Conservation (phyloP, 441 rosid species). For the Rhodomyrtus psidioides region DNA sequence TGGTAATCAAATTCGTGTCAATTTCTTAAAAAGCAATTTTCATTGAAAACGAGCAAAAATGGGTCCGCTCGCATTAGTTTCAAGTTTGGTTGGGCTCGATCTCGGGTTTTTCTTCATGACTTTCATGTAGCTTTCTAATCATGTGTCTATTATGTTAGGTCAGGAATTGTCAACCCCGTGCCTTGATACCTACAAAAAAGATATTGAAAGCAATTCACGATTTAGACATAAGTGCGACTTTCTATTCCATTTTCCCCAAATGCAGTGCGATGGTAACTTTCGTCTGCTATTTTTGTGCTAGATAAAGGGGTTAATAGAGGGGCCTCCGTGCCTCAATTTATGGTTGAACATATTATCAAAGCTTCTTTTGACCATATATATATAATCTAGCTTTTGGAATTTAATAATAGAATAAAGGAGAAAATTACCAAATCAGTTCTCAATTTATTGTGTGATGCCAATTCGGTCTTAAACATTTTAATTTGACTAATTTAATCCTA, state of each 20-base stretch:
- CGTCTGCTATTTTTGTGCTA: background rate
- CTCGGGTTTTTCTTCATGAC: background rate
- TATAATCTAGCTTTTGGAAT: background rate
- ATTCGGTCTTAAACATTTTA: background rate
- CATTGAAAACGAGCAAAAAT: background rate
- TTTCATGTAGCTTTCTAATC: background rate
- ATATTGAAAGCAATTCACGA: background rate
- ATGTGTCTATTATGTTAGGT: background rate
- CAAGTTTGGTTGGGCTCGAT: background rate
- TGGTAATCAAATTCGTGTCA: background rate
- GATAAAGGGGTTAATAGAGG: background rate
- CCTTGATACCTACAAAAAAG: background rate
- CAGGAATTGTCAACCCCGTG: background rate
- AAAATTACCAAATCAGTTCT: background rate
- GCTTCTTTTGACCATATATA: background rate
- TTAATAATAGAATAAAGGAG: background rate
- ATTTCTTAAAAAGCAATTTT: background rate
- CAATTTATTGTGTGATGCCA: background rate
- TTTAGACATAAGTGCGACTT: background rate
- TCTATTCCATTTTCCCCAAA: background rate
- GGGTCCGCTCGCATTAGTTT: background rate
- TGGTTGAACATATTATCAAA: background rate
- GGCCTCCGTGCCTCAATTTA: background rate
- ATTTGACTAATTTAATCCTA: background rate
- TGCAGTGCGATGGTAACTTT: background rate